Evolutionary conservation across 176 grass and related monocot species (phyloP).

Genomic region (Rhipidocladum racemiflorum): DNA sequence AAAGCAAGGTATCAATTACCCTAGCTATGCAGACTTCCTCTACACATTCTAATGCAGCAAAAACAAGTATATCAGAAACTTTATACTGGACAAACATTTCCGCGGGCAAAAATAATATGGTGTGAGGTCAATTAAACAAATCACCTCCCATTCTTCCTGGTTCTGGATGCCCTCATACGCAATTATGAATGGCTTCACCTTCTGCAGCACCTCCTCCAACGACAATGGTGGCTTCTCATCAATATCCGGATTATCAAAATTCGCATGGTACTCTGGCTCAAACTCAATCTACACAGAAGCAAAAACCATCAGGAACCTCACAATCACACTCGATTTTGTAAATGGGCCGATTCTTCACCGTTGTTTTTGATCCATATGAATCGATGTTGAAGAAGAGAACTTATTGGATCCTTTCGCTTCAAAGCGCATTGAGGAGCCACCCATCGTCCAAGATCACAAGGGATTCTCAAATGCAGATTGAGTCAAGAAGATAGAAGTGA

Average conservation of each 20-base stretch:
- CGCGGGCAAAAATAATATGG: neutral
- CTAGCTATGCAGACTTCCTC: neutral
- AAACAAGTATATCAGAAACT: neutral
- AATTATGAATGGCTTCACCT: slow-evolving; percentile 79
- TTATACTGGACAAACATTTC: slow-evolving; percentile 12
- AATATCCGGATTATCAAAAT: slow-evolving; percentile 70
- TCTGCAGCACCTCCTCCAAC: slow-evolving; percentile 63
- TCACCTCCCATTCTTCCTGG: slow-evolving; percentile 95
- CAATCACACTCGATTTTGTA: neutral
- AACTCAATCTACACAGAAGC: slow-evolving; percentile 65
- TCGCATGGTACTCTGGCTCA: slow-evolving; percentile 69
- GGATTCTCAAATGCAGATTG: slow-evolving; percentile 39
- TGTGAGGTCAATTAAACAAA: neutral
- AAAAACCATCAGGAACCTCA: slow-evolving; percentile 8
- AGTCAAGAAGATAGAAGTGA: slow-evolving; percentile 34
- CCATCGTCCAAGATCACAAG: slow-evolving; percentile 16
- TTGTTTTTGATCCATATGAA: slow-evolving; percentile 53
- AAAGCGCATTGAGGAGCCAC: slow-evolving; percentile 45
- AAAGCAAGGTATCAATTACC: slow-evolving; percentile 1
- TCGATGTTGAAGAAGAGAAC: slow-evolving; percentile 60
- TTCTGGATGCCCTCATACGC: slow-evolving; percentile 70
- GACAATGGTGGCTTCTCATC: slow-evolving; percentile 89
- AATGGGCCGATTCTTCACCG: too few species aligned
- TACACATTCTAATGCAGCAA: neutral
- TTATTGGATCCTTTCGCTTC: slow-evolving; percentile 53